Evolutionary conservation across 441 rosid species (phyloP).

Genomic region (Pelargonium citronellum): DNA sequence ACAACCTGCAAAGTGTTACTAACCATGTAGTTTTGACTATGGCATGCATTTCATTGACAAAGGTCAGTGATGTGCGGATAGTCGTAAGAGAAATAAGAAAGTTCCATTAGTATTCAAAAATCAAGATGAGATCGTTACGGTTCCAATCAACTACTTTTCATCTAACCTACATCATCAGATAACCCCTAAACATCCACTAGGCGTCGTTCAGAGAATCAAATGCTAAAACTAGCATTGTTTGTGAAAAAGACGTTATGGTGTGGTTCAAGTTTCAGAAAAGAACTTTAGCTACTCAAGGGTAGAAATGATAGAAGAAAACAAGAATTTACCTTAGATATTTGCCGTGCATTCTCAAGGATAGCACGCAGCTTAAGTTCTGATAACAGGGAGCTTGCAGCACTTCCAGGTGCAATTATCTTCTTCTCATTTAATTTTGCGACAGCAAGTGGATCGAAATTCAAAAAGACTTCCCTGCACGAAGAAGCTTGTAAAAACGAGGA

Average conservation of each 20-base stretch:
- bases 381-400: constrained; percentile 49
- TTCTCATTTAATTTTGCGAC: constrained; percentile 73
- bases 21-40: constrained; percentile 21
- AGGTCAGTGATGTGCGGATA: not conserved
- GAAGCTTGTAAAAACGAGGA: constrained; percentile 10
- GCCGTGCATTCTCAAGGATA: constrained; percentile 67
- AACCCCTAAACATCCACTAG: constrained; percentile 24
- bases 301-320: constrained; percentile 12
- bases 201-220: constrained; percentile 1
- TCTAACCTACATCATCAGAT: constrained; percentile 22
- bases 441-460: constrained; percentile 62
- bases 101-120: constrained; percentile 12
- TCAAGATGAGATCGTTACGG: constrained; percentile 8
- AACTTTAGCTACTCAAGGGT: not conserved
- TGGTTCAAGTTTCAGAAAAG: not conserved
- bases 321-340: constrained; percentile 57
- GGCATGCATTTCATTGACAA: not conserved
- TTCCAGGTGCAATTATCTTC: constrained; percentile 58
- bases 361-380: constrained; percentile 69
- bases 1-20: constrained; percentile 41
- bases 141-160: constrained; percentile 33
- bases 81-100: constrained; percentile 20
- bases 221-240: not conserved
- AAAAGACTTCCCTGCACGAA: constrained; percentile 68
- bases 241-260: not conserved